phyloP scores from a whole-genome alignment of 495 filamentous ascomycete genomes.

The Talaromyces stipitatus region DNA sequence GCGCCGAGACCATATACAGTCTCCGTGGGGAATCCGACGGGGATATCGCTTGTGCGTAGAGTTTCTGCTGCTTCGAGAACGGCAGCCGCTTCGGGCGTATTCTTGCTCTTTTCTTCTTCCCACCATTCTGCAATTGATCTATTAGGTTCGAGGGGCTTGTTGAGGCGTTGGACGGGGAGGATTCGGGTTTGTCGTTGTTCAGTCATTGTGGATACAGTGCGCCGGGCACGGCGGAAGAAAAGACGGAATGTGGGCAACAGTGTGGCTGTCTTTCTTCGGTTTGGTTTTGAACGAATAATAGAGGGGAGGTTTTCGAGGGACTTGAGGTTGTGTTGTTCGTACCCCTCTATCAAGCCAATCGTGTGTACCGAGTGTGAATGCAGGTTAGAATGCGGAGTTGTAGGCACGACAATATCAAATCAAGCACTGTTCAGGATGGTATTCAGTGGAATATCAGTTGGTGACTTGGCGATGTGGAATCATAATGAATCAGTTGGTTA shows the following conservation, averaged over 20 bases:
- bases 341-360: background rate
- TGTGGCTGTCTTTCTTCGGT: background rate
- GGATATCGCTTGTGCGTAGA: slow-evolving; percentile 55
- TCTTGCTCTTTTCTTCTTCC: slow-evolving; percentile 26
- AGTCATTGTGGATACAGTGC: slow-evolving; percentile 4
- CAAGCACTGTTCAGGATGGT: too few species aligned
- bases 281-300: background rate
- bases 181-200: slow-evolving; percentile 23
- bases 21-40: slow-evolving; percentile 95
- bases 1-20: slow-evolving; percentile 96
- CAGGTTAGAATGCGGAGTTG: background rate
- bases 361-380: background rate
- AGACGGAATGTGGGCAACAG: slow-evolving; percentile 1
- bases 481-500: background rate
- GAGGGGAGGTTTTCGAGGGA: background rate
- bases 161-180: slow-evolving; percentile 35
- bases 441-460: too few species aligned
- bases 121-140: slow-evolving; percentile 40
- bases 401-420: background rate
- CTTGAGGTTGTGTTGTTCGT: background rate
- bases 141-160: slow-evolving; percentile 25
- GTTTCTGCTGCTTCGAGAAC: slow-evolving; percentile 49
- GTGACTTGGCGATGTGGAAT: too few species aligned
- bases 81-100: slow-evolving; percentile 30
- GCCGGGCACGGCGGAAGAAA: background rate